Conservation (phyloP, 83 land plant genomes). For the Picea mariana region DNA sequence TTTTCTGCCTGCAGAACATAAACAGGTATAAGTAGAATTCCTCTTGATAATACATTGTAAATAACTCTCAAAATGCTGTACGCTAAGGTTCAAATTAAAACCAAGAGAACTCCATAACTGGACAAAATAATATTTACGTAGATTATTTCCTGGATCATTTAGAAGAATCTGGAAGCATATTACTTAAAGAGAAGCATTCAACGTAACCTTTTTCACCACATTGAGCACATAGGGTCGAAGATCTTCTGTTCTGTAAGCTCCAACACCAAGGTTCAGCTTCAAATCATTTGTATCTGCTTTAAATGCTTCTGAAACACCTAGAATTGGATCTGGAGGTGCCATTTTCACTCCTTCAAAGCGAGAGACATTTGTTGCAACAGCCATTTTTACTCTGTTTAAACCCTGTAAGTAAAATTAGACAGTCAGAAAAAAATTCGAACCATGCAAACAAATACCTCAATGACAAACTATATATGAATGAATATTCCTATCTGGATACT, state of each 20-base stretch:
- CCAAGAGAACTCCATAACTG: too few species aligned
- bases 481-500: too few species aligned
- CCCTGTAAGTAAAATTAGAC: too few species aligned
- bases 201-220: constrained; percentile 91
- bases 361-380: constrained; percentile 44
- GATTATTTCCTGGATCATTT: not conserved
- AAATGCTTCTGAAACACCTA: constrained; percentile 96
- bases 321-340: constrained; percentile 98
- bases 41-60: not conserved
- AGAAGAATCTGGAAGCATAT: not conserved
- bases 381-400: too few species aligned
- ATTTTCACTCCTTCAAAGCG: constrained; percentile 86
- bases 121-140: too few species aligned
- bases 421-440: too few species aligned
- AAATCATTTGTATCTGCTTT: constrained; percentile 64
- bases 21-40: not conserved
- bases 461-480: too few species aligned
- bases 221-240: constrained; percentile 95
- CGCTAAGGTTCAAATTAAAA: too few species aligned
- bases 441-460: too few species aligned
- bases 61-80: too few species aligned
- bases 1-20: constrained; percentile 69
- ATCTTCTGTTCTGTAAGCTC: constrained; percentile 95
- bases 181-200: not conserved
- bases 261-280: constrained; percentile 97